Base-by-base conservation (phyloP, 2,329 filamentous ascomycete genomes). In the Cercospora berteroae region DNA sequence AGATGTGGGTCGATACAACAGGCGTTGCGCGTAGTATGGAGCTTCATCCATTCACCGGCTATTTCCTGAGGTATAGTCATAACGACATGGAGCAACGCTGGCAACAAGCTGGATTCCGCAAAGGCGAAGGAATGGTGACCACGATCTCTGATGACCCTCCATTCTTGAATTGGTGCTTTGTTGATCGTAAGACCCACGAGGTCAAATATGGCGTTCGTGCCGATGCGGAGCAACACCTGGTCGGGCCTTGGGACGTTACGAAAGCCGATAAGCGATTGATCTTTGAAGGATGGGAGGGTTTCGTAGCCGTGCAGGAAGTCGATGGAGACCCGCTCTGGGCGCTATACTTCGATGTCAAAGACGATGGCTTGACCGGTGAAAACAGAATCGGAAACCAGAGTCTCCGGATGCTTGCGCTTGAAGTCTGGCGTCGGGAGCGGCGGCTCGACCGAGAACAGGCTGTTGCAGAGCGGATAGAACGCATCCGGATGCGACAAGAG, bases 221-320 rank as follows among this genome's bases (percentile, higher is more conserved):
- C 88, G 44, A 88, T 89, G 56, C 88, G 86, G 65, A 88, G 90
- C 68, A 83, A 16, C 90, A 96, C 78, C 81, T 89, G 66, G 86
- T 94, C 63, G 93, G 92, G 16, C 89, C 90, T 3, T 96, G 91
- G 90, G 90, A 92, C 74, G 95, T 91, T 87, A 91, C 85, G 84
- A 89, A 70, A 86, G 89, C 73, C 75, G 87, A 90, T 70, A 79
- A 81, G 5, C 79, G 80, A n/a, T 71, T 88, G 36, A 85, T 79
- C 16, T 81, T 88, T 9, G 84, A 88, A 55, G 84, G 82, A 1
- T 84, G 82, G 80, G 84, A 87, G 71, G 83, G 83, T 12, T 88
- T 88, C 68, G 81, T 87, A 1, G 86, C 83, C 0, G 82, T 88
- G 3, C 82, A 88, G 72, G 82, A 85, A 67, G 64, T 69, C 6